A percentile compares a stretch with the other conserved stretches of the same genome.
These are phyloP conservation scores for Teratosphaeria gauchensis DNA, from an alignment of 2,329 filamentous ascomycete species.

Conservation along the genomic window DNA sequence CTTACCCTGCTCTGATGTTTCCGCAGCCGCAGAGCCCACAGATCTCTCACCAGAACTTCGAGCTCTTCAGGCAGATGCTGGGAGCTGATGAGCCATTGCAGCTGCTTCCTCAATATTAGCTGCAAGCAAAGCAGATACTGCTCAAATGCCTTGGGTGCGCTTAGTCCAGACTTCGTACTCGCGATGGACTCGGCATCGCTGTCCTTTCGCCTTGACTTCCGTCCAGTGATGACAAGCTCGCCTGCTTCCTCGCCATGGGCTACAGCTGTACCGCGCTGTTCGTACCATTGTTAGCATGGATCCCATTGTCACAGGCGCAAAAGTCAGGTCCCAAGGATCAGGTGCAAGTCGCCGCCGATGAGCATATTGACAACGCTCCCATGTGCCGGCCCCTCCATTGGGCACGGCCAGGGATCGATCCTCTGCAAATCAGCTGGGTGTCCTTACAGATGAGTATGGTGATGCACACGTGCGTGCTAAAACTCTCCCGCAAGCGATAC, in stretches of 20 bases:
- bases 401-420: too few relatives aligned
- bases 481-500: too few relatives aligned
- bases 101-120: slow-evolving; percentile 72
- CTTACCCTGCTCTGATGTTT: slow-evolving; percentile 38
- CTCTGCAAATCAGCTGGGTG: too few relatives aligned
- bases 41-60: slow-evolving; percentile 67
- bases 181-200: slow-evolving; percentile 20
- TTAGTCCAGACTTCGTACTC: slow-evolving; percentile 30
- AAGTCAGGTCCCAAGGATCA: neutral
- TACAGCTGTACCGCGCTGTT: slow-evolving; percentile 21
- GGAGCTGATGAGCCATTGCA: slow-evolving; percentile 59
- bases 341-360: neutral
- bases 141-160: slow-evolving; percentile 59
- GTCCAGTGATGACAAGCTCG: slow-evolving; percentile 19
- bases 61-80: slow-evolving; percentile 62
- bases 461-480: too few relatives aligned
- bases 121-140: slow-evolving; percentile 80
- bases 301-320: neutral
- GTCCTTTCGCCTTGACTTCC: slow-evolving; percentile 17
- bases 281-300: neutral
- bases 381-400: too few relatives aligned
- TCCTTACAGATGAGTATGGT: too few relatives aligned
- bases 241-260: slow-evolving; percentile 22
- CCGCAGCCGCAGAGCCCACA: slow-evolving; percentile 71
- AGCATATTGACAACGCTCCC: neutral